These are phyloP conservation scores for Yarrowia hollandica DNA, from an alignment of 805 yeast species.

Conservation along the genomic window DNA sequence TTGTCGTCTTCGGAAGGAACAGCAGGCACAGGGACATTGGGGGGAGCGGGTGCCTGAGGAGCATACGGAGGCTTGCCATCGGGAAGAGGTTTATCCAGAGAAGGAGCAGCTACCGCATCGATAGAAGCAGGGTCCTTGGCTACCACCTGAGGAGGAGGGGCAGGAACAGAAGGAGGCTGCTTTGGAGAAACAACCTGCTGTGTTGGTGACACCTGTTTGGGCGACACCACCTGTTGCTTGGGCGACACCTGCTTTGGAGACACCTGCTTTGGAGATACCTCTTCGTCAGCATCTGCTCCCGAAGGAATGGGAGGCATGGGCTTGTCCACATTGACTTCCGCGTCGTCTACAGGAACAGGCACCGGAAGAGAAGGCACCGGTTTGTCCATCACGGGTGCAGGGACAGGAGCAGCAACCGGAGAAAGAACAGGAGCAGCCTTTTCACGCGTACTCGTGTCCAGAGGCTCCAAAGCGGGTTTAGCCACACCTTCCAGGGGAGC, in stretches of 20 bases:
- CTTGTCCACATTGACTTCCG: background rate
- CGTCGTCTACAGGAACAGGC: background rate
- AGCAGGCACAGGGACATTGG: background rate
- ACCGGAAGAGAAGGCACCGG: background rate
- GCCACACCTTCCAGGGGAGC: background rate
- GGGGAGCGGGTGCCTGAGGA: background rate
- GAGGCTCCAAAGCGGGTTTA: no score
- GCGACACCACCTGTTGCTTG: background rate
- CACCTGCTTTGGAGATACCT: background rate
- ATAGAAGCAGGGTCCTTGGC: background rate
- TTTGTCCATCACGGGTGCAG: background rate
- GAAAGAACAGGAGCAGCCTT: no score
- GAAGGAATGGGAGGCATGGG: conserved; percentile 16
- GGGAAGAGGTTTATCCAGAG: conserved; percentile 5
- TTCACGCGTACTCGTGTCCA: no score
- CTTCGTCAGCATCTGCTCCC: background rate
- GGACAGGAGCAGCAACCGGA: no score
- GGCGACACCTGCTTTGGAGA: background rate
- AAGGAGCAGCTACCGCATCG: background rate
- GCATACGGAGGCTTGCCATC: background rate
- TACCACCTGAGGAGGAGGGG: background rate
- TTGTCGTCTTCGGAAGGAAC: background rate
- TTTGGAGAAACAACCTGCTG: background rate
- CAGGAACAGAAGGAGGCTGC: background rate
- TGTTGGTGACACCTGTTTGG: background rate